Evolutionary conservation across 257 asterid genomes (phyloP), one percentile per base, ranked within the genome.

Genomic region (Solanum sitiens): DNA sequence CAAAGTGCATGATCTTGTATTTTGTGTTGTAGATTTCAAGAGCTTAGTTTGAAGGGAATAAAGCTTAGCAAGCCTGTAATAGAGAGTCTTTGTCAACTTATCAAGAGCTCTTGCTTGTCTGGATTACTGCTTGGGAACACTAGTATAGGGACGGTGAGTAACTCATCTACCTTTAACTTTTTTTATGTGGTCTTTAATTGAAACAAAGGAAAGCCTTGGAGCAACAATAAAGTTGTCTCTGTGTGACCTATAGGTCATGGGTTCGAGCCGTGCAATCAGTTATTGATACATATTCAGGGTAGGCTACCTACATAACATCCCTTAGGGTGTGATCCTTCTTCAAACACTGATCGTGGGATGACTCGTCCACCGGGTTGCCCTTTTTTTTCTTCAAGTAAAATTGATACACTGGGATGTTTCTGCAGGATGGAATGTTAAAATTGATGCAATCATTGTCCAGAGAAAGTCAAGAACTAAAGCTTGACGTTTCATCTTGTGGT

Each of bases 61-160:
- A 96, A 96, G 91, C 94, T 97, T 89, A 92, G 94, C 94, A 94
- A 92, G 91, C 94, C 95, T 70, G 94, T 96, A 84, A 92, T 94
- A 84, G 96, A 91, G 88, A 88, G 93, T 92, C 95, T 97, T 87
- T 95, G 99, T 91, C 92, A 91, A 90, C 92, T 96, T 86, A 93
- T 94, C 84, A 90, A 89, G 87, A 91, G 86, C 70, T 89, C 97
- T 88, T 91, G 93, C 92, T 92, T 97, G 91, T 93, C 98, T 67
- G 98, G 93, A 33, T 91, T 97, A 94, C 90, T 95, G 92, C 95
- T 97, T 68, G 98, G 95, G 90, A 91, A 92, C 88, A 92, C 98
- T 86, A 91, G 90, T 85, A 92, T 96, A 86, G 98, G 99, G 91
- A 93, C 90, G 21, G 61, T 50, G 61, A 50, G 61, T 1, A 71